phyloP scores from a whole-genome alignment of 1,284 basidiomycete species.

The Boletus semigastroideus region DNA sequence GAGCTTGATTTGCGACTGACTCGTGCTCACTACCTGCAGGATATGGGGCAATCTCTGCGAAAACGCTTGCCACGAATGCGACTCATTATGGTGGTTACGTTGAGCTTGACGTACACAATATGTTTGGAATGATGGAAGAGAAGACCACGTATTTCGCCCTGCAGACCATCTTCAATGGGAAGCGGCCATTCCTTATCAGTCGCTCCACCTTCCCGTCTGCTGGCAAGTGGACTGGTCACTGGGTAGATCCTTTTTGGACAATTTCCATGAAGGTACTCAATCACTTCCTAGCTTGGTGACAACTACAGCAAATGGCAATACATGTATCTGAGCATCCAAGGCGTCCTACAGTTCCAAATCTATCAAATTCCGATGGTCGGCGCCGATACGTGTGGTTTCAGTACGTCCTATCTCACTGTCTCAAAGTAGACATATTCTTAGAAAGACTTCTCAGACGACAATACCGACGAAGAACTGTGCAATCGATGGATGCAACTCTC shows the following conservation, averaged over 20 bases:
- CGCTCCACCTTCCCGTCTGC: conserved; percentile 56
- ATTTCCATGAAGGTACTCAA: background rate
- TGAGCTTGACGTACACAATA: conserved; percentile 43
- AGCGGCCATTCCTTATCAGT: conserved; percentile 45
- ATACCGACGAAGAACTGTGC: conserved; percentile 80
- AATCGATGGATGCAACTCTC: conserved; percentile 81
- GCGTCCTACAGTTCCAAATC: conserved; percentile 73
- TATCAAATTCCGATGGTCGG: conserved; percentile 79
- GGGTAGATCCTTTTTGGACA: conserved; percentile 36
- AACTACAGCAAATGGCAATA: conserved; percentile 70
- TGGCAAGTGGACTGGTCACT: conserved; percentile 64
- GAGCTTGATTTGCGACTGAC: background rate
- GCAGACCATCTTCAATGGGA: conserved; percentile 31
- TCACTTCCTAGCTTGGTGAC: conserved; percentile 56
- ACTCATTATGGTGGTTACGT: conserved; percentile 39
- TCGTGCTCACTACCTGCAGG: conserved; percentile 12
- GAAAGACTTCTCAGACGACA: too few relatives aligned
- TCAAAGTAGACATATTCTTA: too few relatives aligned
- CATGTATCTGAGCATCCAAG: conserved; percentile 59
- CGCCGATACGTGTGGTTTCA: conserved; percentile 70
- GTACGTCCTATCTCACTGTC: too few relatives aligned
- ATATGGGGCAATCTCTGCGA: conserved; percentile 25
- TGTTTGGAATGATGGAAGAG: conserved; percentile 44
- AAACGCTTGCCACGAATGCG: conserved; percentile 39
- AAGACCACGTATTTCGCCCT: conserved; percentile 38